phyloP scores from a whole-genome alignment of 331 rosid genomes.

The Quercus tomentella region DNA sequence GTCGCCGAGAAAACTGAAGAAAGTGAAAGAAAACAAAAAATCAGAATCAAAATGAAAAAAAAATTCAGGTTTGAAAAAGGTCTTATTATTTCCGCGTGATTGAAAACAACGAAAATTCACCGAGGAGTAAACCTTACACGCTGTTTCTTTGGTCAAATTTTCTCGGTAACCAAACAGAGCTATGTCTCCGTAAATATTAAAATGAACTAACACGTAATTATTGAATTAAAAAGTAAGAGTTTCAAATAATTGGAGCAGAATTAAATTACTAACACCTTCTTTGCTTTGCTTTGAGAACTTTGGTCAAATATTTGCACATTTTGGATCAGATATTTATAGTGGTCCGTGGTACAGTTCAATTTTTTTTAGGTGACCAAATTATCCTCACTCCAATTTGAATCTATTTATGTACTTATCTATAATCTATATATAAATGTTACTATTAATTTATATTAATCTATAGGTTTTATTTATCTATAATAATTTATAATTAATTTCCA shows the following conservation, averaged over 20 bases:
- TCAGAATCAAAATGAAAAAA: not conserved
- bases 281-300: not conserved
- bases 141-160: not conserved
- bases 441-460: no score
- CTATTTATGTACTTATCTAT: no score
- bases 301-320: not conserved
- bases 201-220: not conserved
- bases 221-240: not conserved
- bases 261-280: not conserved
- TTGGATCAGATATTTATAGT: not conserved
- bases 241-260: not conserved
- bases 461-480: no score
- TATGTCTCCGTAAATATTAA: not conserved
- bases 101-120: not conserved
- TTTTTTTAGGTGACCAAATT: not conserved
- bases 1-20: constrained; percentile 10
- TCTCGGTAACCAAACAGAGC: not conserved
- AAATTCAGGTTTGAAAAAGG: not conserved
- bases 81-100: not conserved
- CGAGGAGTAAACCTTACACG: not conserved
- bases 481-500: no score
- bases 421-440: no score
- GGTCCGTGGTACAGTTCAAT: not conserved
- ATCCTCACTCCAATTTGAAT: not conserved
- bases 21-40: not conserved